phyloP scores from a whole-genome alignment of 192 early-diverging fungal species.

The Coemansia sp. region DNA sequence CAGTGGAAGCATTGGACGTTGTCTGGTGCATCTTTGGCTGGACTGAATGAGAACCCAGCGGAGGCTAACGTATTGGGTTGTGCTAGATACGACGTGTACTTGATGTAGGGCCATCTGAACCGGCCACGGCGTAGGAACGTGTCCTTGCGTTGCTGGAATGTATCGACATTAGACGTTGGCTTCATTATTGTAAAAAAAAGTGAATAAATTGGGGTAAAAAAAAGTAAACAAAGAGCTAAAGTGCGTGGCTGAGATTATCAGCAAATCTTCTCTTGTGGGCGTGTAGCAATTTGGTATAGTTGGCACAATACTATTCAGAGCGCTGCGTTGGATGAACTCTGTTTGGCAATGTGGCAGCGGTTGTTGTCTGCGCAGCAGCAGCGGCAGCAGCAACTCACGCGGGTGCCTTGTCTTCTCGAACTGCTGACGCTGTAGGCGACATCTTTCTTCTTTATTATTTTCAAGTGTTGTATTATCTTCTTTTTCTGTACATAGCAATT shows the following conservation, averaged over 20 bases:
- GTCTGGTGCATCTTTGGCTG: slow-evolving; percentile 53
- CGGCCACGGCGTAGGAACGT: slow-evolving; percentile 53
- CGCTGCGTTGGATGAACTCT: not conserved
- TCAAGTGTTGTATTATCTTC: not conserved
- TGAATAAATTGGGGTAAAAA: not conserved
- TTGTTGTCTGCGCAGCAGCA: slow-evolving; percentile 3
- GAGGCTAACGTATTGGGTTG: slow-evolving; percentile 54
- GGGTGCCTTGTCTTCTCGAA: not conserved
- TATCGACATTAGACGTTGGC: slow-evolving; percentile 14
- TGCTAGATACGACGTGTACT: slow-evolving; percentile 44
- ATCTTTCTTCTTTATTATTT: not conserved
- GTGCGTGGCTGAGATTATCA: not conserved
- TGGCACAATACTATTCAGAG: not conserved
- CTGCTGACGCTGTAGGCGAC: not conserved
- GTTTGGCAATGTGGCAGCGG: not conserved
- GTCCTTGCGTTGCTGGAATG: slow-evolving; percentile 51
- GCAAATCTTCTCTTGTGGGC: not conserved
- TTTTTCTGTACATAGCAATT: not conserved
- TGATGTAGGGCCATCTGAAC: slow-evolving; percentile 49
- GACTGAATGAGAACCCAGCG: slow-evolving; percentile 57
- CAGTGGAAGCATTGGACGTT: slow-evolving; percentile 59
- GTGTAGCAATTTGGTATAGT: not conserved
- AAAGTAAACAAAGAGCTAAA: not conserved
- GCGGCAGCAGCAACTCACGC: not conserved
- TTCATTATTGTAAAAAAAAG: slow-evolving; percentile 25